These are phyloP conservation scores for Crataegus laevigata DNA, from an alignment of 306 rosid species.

Conservation along the genomic window DNA sequence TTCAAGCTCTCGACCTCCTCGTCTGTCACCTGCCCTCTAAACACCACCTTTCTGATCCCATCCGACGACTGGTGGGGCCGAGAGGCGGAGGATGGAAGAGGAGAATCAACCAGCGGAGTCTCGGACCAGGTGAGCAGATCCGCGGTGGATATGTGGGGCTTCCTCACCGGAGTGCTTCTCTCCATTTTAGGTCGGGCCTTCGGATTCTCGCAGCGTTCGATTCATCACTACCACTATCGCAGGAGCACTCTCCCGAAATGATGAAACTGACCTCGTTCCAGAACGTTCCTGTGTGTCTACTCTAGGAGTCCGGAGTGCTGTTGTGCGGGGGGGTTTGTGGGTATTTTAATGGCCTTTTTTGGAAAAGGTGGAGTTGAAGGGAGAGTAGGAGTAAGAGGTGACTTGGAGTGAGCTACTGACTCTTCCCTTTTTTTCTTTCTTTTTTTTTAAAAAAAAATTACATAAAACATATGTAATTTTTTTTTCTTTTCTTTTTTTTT, in stretches of 20 bases:
- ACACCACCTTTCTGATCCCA: slow-evolving; percentile 96
- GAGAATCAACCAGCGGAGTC: slow-evolving; percentile 52
- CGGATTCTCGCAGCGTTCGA: neutral
- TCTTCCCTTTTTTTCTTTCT: slow-evolving; percentile 15
- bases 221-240: neutral
- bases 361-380: slow-evolving; percentile 30
- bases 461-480: too few species aligned
- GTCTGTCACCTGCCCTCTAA: slow-evolving; percentile 96
- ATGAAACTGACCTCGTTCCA: slow-evolving; percentile 28
- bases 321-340: neutral
- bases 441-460: slow-evolving; percentile 37
- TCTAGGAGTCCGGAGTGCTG: neutral
- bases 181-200: slow-evolving; percentile 39
- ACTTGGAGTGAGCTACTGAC: slow-evolving; percentile 29
- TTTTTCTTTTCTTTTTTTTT: too few species aligned
- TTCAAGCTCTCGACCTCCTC: slow-evolving; percentile 84
- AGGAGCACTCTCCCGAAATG: slow-evolving; percentile 14
- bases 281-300: neutral
- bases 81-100: slow-evolving; percentile 51
- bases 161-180: slow-evolving; percentile 85
- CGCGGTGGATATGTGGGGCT: slow-evolving; percentile 87
- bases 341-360: neutral
- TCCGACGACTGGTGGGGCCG: slow-evolving; percentile 98
- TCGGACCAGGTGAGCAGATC: slow-evolving; percentile 99
- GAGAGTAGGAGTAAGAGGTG: neutral